phyloP scores from a whole-genome alignment of 179 eudicot species.

The Amaranthus tricolor region DNA sequence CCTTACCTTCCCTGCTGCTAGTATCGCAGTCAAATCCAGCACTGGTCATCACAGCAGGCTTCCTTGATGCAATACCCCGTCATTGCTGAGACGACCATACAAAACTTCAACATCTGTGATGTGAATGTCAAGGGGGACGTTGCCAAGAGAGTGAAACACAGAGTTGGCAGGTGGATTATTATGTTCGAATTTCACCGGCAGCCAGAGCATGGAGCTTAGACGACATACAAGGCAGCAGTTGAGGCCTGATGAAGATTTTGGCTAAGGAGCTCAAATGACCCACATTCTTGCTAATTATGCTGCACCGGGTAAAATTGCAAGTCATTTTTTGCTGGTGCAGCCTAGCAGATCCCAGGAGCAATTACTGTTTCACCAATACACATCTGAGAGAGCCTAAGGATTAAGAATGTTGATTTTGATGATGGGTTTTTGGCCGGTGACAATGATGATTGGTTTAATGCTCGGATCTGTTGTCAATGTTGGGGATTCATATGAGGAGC shows the following conservation, averaged over 20 bases:
- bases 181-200: slow-evolving; percentile 42
- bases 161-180: slow-evolving; percentile 66
- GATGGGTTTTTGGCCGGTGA: slow-evolving; percentile 72
- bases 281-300: slow-evolving; percentile 67
- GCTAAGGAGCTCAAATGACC: slow-evolving; percentile 69
- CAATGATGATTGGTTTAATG: slow-evolving; percentile 63
- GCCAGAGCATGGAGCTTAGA: slow-evolving; percentile 55
- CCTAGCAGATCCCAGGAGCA: slow-evolving; percentile 37
- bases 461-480: slow-evolving; percentile 66
- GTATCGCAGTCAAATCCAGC: slow-evolving; percentile 34
- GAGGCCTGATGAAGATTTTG: slow-evolving; percentile 62
- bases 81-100: slow-evolving; percentile 33
- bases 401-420: slow-evolving; percentile 48
- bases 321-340: slow-evolving; percentile 55
- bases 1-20: slow-evolving; percentile 50
- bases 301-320: slow-evolving; percentile 68
- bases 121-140: slow-evolving; percentile 61
- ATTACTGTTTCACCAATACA: slow-evolving; percentile 39
- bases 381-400: slow-evolving; percentile 55
- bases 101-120: slow-evolving; percentile 36
- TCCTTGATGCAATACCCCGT: slow-evolving; percentile 41
- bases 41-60: slow-evolving; percentile 56
- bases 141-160: slow-evolving; percentile 43
- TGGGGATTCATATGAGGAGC: slow-evolving; percentile 29
- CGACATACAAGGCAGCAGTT: slow-evolving; percentile 74